These are phyloP conservation scores for Pyricularia pennisetigena DNA, from an alignment of 2,329 filamentous ascomycete genomes.

Conservation along the genomic window DNA sequence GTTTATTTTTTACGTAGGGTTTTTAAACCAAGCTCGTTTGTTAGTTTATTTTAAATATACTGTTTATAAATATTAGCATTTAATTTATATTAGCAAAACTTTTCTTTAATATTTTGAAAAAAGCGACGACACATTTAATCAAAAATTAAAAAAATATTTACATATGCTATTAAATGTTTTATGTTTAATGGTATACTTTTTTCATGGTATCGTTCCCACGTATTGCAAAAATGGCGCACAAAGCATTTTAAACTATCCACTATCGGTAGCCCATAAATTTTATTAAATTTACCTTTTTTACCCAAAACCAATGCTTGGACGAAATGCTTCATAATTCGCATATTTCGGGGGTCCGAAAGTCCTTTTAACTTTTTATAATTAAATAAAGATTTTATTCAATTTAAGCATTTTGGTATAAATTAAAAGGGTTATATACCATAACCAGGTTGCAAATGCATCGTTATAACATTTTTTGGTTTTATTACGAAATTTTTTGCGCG, in stretches of 20 bases:
- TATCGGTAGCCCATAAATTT: constrained; percentile 1
- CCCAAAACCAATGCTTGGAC: constrained; percentile 3
- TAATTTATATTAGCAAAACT: not conserved
- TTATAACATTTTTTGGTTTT: not conserved
- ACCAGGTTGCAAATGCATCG: not conserved
- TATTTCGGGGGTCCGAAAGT: not conserved
- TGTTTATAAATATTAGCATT: constrained; percentile 3
- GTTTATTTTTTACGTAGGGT: constrained; percentile 3
- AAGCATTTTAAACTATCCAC: constrained; percentile 3
- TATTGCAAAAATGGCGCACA: constrained; percentile 7
- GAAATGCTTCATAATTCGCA: constrained; percentile 7
- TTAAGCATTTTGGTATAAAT: too few relatives aligned
- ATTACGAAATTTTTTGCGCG: not conserved
- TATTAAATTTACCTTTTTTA: constrained; percentile 5
- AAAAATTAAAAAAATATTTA: too few relatives aligned
- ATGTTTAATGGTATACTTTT: constrained; percentile 4
- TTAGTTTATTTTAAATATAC: constrained; percentile 7
- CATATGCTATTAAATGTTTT: constrained; percentile 5
- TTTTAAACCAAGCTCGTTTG: constrained; percentile 5
- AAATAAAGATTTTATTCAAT: not conserved
- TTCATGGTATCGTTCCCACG: constrained; percentile 3
- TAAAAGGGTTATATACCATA: not conserved
- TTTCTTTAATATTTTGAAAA: too few relatives aligned
- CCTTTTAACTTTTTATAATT: not conserved
- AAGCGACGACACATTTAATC: not conserved